Percentiles rank a stretch among this genome's conserved stretches.
phyloP scores from a whole-genome alignment of 441 rosid species.

The Adansonia gregorii region DNA sequence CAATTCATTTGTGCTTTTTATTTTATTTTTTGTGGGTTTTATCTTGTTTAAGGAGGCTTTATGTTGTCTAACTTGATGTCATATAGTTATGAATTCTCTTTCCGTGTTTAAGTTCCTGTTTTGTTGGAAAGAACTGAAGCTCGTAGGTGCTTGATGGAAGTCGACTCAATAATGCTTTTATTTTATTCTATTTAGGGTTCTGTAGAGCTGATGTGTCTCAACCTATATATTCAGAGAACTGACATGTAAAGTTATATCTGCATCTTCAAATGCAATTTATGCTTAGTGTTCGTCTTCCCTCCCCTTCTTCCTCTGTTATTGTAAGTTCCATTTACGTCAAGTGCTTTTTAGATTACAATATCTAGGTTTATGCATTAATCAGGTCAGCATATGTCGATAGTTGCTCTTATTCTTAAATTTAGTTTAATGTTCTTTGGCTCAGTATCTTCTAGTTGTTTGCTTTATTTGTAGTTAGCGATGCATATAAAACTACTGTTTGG shows the following conservation, averaged over 20 bases:
- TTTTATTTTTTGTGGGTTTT: not conserved
- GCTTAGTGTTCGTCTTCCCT: not conserved
- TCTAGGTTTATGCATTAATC: not conserved
- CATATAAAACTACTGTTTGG: not conserved
- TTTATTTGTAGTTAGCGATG: not conserved
- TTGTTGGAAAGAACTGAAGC: not conserved
- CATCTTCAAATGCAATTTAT: not conserved
- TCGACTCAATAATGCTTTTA: not conserved
- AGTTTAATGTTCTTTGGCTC: slow-evolving; percentile 18
- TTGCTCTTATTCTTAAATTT: not conserved
- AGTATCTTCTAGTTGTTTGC: slow-evolving; percentile 5
- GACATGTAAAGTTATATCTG: not conserved
- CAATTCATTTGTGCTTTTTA: not conserved
- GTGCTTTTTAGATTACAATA: not conserved
- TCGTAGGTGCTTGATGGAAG: not conserved
- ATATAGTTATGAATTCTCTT: not conserved
- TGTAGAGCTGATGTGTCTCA: not conserved
- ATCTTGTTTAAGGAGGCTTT: not conserved
- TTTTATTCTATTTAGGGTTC: not conserved
- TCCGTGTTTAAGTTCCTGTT: slow-evolving; percentile 11
- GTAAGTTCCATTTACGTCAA: slow-evolving; percentile 3
- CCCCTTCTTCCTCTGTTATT: slow-evolving; percentile 10
- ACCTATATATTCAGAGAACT: not conserved
- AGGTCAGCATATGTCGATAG: not conserved
- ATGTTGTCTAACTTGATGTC: not conserved